Percentiles rank a stretch among this genome's conserved stretches.
These are phyloP conservation scores for Agarophyton chilense DNA, from an alignment of 23 red algal species.

Conservation along the genomic window DNA sequence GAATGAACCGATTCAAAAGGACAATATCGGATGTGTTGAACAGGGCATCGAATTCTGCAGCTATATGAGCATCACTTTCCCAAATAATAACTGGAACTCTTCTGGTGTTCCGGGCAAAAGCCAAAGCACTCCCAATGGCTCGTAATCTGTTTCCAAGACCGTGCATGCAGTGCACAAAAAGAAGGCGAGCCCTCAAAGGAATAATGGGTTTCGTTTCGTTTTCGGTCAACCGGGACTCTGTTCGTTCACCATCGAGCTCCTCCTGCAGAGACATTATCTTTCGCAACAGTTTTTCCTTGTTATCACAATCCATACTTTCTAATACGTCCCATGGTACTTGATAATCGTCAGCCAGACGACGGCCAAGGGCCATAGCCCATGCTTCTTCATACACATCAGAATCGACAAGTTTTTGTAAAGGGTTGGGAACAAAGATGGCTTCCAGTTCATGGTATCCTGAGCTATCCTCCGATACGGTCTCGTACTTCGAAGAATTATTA, in stretches of 20 bases:
- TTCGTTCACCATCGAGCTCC: conserved; percentile 17
- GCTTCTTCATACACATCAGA: conserved; percentile 53
- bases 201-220: background rate
- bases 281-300: conserved; percentile 62
- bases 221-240: background rate
- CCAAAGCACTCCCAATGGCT: conserved; percentile 70
- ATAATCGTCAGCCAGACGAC: conserved; percentile 68
- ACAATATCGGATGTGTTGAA: conserved; percentile 63
- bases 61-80: conserved; percentile 81
- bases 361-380: conserved; percentile 74
- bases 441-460: conserved; percentile 36
- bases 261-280: conserved; percentile 54
- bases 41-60: conserved; percentile 71
- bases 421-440: conserved; percentile 32
- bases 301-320: conserved; percentile 41
- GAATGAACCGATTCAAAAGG: conserved; percentile 50
- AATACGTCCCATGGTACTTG: conserved; percentile 85
- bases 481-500: conserved; percentile 24
- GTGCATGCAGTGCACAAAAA: conserved; percentile 77
- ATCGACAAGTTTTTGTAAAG: conserved; percentile 48
- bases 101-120: conserved; percentile 57
- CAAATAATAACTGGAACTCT: conserved; percentile 76
- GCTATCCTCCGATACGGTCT: conserved; percentile 29
- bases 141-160: conserved; percentile 79
- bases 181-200: conserved; percentile 20